These are phyloP conservation scores for Aspergillus asperescens DNA, from an alignment of 495 filamentous ascomycete species.

Conservation along the genomic window DNA sequence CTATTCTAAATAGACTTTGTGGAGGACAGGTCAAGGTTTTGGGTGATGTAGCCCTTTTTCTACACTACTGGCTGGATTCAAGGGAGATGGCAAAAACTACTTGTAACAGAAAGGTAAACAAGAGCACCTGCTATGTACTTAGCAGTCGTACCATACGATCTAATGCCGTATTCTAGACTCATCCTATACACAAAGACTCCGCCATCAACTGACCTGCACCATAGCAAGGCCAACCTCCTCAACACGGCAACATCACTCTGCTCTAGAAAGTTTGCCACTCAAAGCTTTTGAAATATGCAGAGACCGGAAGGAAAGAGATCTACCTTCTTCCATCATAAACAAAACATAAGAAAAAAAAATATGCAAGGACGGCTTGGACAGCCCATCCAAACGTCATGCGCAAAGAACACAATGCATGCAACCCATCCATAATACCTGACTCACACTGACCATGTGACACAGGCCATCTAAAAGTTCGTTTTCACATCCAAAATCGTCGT, in stretches of 20 bases:
- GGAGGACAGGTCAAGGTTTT: too few species aligned
- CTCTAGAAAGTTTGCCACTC: slow-evolving; percentile 5
- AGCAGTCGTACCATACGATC: neutral
- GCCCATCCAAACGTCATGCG: too few species aligned
- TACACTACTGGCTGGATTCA: too few species aligned
- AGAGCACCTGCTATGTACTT: too few species aligned
- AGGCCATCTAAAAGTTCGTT: slow-evolving; percentile 14
- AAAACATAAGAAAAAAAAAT: slow-evolving; percentile 3
- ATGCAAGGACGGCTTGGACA: neutral
- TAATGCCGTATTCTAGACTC: neutral
- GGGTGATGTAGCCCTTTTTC: too few species aligned
- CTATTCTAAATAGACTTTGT: too few species aligned
- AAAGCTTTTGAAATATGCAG: slow-evolving; percentile 4
- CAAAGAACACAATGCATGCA: neutral
- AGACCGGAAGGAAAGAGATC: neutral
- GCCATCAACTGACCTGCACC: neutral
- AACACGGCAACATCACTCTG: neutral
- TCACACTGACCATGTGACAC: neutral
- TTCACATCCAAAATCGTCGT: slow-evolving; percentile 18
- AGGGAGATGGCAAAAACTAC: too few species aligned
- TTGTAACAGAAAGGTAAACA: too few species aligned
- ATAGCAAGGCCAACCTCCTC: neutral
- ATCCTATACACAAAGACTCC: neutral
- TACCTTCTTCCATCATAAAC: neutral
- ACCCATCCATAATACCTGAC: neutral